These are phyloP conservation scores for Aspergillus vadensis DNA, from an alignment of 2,329 filamentous ascomycete genomes.

Conservation along the genomic window DNA sequence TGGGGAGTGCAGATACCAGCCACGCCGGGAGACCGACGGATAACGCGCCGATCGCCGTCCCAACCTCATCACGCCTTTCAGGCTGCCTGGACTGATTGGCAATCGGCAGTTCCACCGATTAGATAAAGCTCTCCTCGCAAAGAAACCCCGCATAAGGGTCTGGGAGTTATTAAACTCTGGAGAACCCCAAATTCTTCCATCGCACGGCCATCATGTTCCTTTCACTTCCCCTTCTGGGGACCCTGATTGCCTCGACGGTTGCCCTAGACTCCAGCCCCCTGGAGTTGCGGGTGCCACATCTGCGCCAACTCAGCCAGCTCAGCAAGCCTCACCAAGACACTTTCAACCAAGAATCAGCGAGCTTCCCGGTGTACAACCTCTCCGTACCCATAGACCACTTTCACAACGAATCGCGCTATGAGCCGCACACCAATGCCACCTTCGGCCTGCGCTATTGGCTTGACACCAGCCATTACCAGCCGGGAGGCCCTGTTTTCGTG, in stretches of 20 bases:
- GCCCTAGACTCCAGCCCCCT: not conserved
- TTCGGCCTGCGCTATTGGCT: slow-evolving; percentile 83
- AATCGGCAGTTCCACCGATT: not conserved
- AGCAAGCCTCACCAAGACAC: not conserved
- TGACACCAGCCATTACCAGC: slow-evolving; percentile 72
- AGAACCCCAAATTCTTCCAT: not conserved
- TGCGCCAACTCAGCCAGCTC: not conserved
- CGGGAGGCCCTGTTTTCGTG: slow-evolving; percentile 79
- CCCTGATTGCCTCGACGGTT: not conserved
- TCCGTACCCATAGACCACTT: slow-evolving; percentile 74
- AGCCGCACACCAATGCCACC: slow-evolving; percentile 68
- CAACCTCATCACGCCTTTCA: no score
- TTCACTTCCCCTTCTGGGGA: not conserved
- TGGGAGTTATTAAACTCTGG: not conserved
- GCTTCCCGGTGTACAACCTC: slow-evolving; percentile 49
- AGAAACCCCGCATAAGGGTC: not conserved
- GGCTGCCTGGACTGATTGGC: no score
- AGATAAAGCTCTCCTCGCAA: not conserved
- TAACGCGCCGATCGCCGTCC: no score
- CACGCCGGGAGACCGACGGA: no score
- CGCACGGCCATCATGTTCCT: not conserved
- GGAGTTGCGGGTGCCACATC: not conserved
- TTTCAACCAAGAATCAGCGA: not conserved
- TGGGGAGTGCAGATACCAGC: no score
- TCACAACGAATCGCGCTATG: slow-evolving; percentile 75